Evolutionary conservation across 2,329 filamentous ascomycete species (phyloP), one percentile per base, ranked within the genome.

Genomic region (Rhytidhysteron rufulum): DNA sequence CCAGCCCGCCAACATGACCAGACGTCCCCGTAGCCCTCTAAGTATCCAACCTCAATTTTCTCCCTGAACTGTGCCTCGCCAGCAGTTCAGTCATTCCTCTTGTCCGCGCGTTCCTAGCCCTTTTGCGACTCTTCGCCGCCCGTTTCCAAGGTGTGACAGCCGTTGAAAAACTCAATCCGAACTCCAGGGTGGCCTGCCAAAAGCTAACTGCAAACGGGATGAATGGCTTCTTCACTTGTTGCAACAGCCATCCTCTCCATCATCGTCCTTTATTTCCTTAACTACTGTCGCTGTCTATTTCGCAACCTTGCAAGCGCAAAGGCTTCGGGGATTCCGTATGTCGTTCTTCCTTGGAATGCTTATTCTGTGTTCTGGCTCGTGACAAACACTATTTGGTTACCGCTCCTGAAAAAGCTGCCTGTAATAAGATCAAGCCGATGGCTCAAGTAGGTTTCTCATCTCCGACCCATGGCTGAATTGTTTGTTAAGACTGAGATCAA

Each of bases 361-460:
- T 74, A 77, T 54, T 75, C 73, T 48, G 49, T 70, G 13, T 53
- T 71, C 17, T 85, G 80, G 77, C 69, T 82, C 40, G 52, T 82
- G 19, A 75, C 76, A 2, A 68, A 73, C 49, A 60, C 60, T 37
- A 44, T 82, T 30, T 82, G 73, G 74, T 53, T 79, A 9, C 76
- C 77, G 3, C 41, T 84, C 11, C 69, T 85, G 48, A 71, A 70
- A 42, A 54, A 62, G 11, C 65, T 85, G 15, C 83, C 83, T 1
- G 65, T 65, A 31, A 66, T 70, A 13, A 75, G 70, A 62, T 81
- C 76, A 65, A 69, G 79, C 40, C 53, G 69, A 37, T 82, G 82
- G 75, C 58, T 84, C 32, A 71, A 76, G 81, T 85, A 70, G 49
- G 79, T 55, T 27, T 25, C 15, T 7, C 13, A 30, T 34, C 22